These are phyloP conservation scores for Penstemon eatonii DNA, from an alignment of 257 asterid genomes.

Conservation along the genomic window DNA sequence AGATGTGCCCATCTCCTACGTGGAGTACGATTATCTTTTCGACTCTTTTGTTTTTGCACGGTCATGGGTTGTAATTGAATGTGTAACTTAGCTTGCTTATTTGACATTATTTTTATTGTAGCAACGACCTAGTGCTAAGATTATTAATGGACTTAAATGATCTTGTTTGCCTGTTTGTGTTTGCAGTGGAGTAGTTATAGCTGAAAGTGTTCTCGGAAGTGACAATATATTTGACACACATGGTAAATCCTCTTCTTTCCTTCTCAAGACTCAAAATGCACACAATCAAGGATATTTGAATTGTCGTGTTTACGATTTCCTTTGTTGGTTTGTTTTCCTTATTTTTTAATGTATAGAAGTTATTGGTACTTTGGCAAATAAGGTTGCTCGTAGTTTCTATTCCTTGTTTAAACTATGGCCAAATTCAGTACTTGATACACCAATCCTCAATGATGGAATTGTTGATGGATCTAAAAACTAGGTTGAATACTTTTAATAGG, in stretches of 20 bases:
- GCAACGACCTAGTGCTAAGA: background rate
- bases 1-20: background rate
- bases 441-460: no score
- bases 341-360: slow-evolving; percentile 9
- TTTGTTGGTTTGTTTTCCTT: background rate
- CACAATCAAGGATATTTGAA: background rate
- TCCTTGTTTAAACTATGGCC: no score
- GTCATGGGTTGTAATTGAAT: background rate
- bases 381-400: slow-evolving; percentile 7
- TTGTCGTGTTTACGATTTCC: background rate
- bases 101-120: slow-evolving; percentile 9
- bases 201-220: slow-evolving; percentile 69
- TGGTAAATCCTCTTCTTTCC: slow-evolving; percentile 42
- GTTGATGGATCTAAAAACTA: no score
- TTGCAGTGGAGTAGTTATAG: slow-evolving; percentile 94
- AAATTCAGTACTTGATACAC: no score
- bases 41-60: slow-evolving; percentile 8
- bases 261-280: no score
- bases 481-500: no score
- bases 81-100: slow-evolving; percentile 13
- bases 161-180: slow-evolving; percentile 28
- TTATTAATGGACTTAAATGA: slow-evolving; percentile 4
- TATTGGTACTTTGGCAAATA: slow-evolving; percentile 8
- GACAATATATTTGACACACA: slow-evolving; percentile 55
- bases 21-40: slow-evolving; percentile 1